Evolutionary conservation across 257 asterid species (phyloP).

Genomic region (Solanum dulcamara): DNA sequence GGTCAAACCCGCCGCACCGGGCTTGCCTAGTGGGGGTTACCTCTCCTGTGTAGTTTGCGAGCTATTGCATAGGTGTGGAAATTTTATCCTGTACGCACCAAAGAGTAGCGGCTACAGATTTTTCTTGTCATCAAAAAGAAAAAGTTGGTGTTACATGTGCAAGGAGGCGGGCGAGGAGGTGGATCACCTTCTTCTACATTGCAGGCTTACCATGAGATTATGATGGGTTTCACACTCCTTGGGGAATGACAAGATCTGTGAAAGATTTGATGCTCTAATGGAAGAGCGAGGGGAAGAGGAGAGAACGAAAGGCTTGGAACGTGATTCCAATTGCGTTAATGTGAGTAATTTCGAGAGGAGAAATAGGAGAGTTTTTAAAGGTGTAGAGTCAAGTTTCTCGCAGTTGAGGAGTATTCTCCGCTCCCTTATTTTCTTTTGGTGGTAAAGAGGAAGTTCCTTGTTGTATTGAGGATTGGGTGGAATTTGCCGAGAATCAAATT

Average conservation of each 20-base stretch:
- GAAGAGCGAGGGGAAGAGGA: background rate
- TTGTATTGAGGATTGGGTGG: background rate
- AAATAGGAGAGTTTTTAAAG: background rate
- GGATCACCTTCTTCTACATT: background rate
- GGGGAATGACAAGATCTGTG: background rate
- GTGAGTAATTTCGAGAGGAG: background rate
- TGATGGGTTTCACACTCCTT: background rate
- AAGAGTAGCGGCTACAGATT: no score
- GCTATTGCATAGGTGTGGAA: no score
- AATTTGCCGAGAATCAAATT: background rate
- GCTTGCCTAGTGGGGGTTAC: no score
- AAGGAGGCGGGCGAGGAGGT: background rate
- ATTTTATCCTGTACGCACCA: no score
- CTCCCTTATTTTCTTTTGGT: background rate
- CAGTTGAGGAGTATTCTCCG: background rate
- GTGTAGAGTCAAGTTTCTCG: background rate
- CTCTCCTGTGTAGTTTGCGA: no score
- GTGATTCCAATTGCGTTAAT: background rate
- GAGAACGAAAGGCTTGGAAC: background rate
- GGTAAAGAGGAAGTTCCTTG: background rate
- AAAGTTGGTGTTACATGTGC: background rate
- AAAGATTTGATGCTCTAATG: background rate
- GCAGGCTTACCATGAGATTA: background rate
- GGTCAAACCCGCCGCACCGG: no score
- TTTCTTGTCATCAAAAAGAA: no score